phyloP scores from a whole-genome alignment of 352 stramenopile species.

The Pythium oligandrum region DNA sequence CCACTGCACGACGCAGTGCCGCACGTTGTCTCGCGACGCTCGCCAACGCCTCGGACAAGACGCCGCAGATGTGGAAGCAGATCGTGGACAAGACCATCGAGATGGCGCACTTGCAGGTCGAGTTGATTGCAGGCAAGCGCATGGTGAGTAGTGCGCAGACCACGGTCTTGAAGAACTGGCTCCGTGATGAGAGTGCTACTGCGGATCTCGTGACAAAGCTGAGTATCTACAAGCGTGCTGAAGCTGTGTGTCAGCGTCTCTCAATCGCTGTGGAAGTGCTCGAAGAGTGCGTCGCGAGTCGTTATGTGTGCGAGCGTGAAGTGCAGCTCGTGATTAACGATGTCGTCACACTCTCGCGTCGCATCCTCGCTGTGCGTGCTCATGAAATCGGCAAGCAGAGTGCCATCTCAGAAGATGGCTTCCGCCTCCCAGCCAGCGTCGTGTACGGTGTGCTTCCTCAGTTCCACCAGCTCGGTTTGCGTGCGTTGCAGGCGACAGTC shows the following conservation, averaged over 20 bases:
- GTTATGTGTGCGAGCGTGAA: constrained; percentile 67
- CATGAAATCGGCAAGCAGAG: constrained; percentile 80
- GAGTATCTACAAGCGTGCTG: constrained; percentile 52
- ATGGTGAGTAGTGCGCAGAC: constrained; percentile 20
- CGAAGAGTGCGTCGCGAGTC: constrained; percentile 36
- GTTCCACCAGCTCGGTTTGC: constrained; percentile 46
- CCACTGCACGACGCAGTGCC: constrained; percentile 17
- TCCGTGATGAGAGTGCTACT: constrained; percentile 29
- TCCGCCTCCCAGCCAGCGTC: constrained; percentile 62
- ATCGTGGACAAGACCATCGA: constrained; percentile 58
- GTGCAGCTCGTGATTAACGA: constrained; percentile 59
- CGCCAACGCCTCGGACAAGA: constrained; percentile 60
- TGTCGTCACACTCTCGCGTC: constrained; percentile 47
- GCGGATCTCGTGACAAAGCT: constrained; percentile 23
- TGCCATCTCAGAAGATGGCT: constrained; percentile 71
- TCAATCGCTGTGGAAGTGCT: constrained; percentile 33
- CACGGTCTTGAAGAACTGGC: constrained; percentile 56
- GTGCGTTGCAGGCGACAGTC: constrained; percentile 33
- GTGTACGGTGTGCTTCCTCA: constrained; percentile 63
- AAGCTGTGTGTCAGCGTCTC: constrained; percentile 38
- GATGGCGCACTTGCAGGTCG: constrained; percentile 57
- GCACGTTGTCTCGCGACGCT: constrained; percentile 42
- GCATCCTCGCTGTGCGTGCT: constrained; percentile 54
- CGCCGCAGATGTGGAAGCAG: constrained; percentile 56
- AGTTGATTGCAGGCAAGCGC: constrained; percentile 59